These are phyloP conservation scores for Middelhovenomyces tepae DNA, from an alignment of 805 yeast species.

Conservation along the genomic window DNA sequence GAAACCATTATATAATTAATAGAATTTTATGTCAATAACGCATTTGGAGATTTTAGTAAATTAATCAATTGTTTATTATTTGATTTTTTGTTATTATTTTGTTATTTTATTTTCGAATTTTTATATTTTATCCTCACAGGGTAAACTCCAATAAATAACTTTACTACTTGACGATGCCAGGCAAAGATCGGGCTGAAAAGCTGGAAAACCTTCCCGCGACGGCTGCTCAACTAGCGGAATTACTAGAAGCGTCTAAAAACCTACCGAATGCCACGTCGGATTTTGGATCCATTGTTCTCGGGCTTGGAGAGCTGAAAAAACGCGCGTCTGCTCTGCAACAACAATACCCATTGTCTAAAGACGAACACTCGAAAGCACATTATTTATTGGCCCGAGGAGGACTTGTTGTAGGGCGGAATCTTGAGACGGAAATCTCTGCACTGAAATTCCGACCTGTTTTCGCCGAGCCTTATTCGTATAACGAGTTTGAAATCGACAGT, in stretches of 20 bases:
- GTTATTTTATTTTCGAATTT: too few species aligned
- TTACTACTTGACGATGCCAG: too few species aligned
- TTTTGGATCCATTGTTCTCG: slow-evolving; percentile 71
- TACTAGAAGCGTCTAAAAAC: slow-evolving; percentile 67
- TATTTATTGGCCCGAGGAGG: slow-evolving; percentile 87
- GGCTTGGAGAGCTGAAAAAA: slow-evolving; percentile 67
- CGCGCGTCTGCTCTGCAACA: slow-evolving; percentile 53
- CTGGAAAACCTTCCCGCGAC: slow-evolving; percentile 17
- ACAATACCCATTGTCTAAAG: slow-evolving; percentile 34
- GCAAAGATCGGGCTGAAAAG: too few species aligned
- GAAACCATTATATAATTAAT: too few species aligned
- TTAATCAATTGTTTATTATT: too few species aligned
- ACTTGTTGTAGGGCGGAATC: slow-evolving; percentile 73
- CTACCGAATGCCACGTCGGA: slow-evolving; percentile 59
- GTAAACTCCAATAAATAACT: too few species aligned
- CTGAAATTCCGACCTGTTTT: slow-evolving; percentile 29
- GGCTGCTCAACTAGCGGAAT: slow-evolving; percentile 47
- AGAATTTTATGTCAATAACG: too few species aligned
- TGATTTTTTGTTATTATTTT: too few species aligned
- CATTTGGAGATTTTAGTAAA: too few species aligned
- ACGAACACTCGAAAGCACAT: slow-evolving; percentile 35
- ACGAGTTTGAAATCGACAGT: slow-evolving; percentile 31
- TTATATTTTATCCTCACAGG: too few species aligned
- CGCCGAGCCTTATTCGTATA: slow-evolving; percentile 14
- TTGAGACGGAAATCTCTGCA: slow-evolving; percentile 45